A percentile compares a stretch with the other conserved stretches of the same genome.
Conservation (phyloP, 257 asterid genomes). For the Paulownia fortunei region DNA sequence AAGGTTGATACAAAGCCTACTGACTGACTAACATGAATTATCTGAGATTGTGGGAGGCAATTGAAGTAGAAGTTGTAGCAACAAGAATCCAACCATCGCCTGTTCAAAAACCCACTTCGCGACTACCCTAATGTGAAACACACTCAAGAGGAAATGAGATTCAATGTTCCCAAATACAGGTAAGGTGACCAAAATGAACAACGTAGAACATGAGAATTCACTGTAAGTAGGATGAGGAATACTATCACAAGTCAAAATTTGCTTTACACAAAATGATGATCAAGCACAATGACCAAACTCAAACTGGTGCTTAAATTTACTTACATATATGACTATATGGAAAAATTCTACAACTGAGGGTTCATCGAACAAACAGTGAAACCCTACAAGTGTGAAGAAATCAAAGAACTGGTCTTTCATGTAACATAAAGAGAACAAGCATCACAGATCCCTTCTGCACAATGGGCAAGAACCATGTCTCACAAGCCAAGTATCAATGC, state of each 20-base stretch:
- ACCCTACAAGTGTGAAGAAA: conserved; percentile 49
- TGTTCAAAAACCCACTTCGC: background rate
- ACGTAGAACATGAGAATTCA: background rate
- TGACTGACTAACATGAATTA: too few species aligned
- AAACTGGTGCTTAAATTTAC: conserved; percentile 39
- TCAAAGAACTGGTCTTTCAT: conserved; percentile 36
- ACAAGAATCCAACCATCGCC: background rate
- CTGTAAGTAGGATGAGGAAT: conserved; percentile 4
- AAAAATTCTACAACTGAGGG: conserved; percentile 41
- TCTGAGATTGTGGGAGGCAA: too few species aligned
- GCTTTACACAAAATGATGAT: conserved; percentile 53
- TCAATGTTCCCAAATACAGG: conserved; percentile 17
- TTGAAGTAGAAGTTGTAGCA: background rate
- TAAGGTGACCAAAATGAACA: conserved; percentile 1
- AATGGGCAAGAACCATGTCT: conserved; percentile 97
- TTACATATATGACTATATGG: conserved; percentile 35
- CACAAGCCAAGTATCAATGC: conserved; percentile 95
- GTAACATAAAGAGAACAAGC: conserved; percentile 31
- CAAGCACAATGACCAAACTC: conserved; percentile 44
- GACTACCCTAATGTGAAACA: background rate
- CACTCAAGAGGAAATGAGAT: conserved; percentile 1
- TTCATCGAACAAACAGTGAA: conserved; percentile 36
- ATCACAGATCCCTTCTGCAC: conserved; percentile 95
- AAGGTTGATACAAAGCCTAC: too few species aligned
- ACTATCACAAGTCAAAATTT: conserved; percentile 43